Evolutionary conservation across 305 asterid species (phyloP).

Genomic region (Fraxinus platypoda): DNA sequence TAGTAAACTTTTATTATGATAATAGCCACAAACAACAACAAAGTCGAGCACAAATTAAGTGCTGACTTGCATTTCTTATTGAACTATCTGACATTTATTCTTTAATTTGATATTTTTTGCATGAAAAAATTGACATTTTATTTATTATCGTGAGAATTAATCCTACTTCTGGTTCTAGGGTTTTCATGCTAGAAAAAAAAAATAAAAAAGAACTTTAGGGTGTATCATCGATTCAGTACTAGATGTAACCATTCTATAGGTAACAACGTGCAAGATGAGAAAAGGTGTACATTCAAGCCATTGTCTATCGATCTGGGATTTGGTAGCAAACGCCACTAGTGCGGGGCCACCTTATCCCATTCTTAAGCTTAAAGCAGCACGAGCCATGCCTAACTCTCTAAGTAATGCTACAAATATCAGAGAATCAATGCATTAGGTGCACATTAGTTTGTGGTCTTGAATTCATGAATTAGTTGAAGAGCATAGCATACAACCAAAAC

Average conservation of each 20-base stretch:
- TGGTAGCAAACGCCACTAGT: background rate
- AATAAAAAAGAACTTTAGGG: too few relatives aligned
- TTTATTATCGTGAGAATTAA: too few relatives aligned
- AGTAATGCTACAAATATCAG: background rate
- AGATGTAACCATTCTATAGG: background rate
- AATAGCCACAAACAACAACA: background rate
- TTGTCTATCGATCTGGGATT: background rate
- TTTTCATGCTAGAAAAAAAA: background rate
- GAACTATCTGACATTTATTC: background rate
- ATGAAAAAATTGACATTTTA: background rate
- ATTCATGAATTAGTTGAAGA: background rate
- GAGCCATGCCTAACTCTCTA: background rate
- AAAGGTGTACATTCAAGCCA: background rate
- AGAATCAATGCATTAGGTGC: background rate
- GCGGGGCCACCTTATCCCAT: background rate
- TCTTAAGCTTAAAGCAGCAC: background rate
- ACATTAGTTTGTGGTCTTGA: background rate
- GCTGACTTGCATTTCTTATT: background rate
- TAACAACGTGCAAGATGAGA: background rate
- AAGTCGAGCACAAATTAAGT: background rate
- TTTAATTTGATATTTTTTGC: background rate
- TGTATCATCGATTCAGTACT: too few relatives aligned
- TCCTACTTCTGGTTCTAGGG: background rate
- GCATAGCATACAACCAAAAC: background rate
- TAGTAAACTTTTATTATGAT: background rate